Base-by-base conservation (phyloP, 768 basidiomycete species). In the Xerocomellus dryophilus region DNA sequence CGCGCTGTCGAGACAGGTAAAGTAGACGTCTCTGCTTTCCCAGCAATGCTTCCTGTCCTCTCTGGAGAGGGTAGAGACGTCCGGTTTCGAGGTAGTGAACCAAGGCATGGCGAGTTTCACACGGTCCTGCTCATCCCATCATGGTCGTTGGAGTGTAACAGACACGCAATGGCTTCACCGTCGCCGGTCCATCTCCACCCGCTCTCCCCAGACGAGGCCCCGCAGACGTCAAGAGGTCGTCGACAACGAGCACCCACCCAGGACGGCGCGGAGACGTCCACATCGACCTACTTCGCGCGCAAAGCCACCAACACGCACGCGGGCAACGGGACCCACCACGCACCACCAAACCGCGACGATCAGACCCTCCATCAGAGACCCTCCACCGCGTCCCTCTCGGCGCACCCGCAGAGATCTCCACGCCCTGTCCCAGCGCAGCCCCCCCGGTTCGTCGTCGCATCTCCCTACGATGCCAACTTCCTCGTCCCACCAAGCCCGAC, bases 11-110 rank as follows among this genome's bases (percentile, higher is more conserved):
- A 98, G 77, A 69, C 95, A 98, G 4, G 76, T 73, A 67, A 93
- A 97, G 68, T 96, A 97, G 3, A 76, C 75, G 68, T 98, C 93
- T 50, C 94, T 76, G 18, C 75, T 71, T 31, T 88, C 85, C 94
- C 94, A 98, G 73, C 95, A 98, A 54, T 79, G 79, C 58, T 86
- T 75, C 7, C 95, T 81, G 61, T 90, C 84, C 65, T 86, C 74
- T 38, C 89, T 74, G 4, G 79, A 80, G 2, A 73, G 70, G 4
- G 76, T 67, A 14, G 71, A 61, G 5, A 74, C 70, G 40, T 81
- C 76, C 20, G 67, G 48, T 54, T 72, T 75, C 34, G 59, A 67
- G 29, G 67, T 62, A 43, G 67, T 66, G 57, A 78, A 79, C 72
- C 68, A 72, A 38, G 56, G 58, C 69, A 72, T 70, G 14, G 1